Percentiles rank a stretch among this genome's conserved stretches.
phyloP scores from a whole-genome alignment of 1,139 yeast species.

The Debaryomycetaceae sp. region DNA sequence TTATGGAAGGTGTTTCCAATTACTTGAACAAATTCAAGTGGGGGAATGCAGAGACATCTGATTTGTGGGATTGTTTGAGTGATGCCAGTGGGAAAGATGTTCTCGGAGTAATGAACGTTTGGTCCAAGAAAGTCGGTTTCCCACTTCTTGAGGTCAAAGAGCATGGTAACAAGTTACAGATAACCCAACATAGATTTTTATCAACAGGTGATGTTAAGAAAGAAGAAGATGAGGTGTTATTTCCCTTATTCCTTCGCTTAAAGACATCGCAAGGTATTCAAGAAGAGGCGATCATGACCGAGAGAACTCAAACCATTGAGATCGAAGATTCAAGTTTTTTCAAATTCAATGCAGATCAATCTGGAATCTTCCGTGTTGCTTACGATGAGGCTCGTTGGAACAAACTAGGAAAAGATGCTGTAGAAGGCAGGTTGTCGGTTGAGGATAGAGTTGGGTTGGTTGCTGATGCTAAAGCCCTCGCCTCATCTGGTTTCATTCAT shows the following conservation, averaged over 20 bases:
- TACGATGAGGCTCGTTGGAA: slow-evolving; percentile 73
- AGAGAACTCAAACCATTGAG: slow-evolving; percentile 50
- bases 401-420: slow-evolving; percentile 70
- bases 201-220: slow-evolving; percentile 79
- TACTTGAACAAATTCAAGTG: slow-evolving; percentile 73
- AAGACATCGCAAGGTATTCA: slow-evolving; percentile 67
- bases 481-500: slow-evolving; percentile 68
- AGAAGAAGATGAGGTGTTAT: slow-evolving; percentile 57
- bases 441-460: slow-evolving; percentile 86
- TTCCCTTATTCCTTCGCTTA: slow-evolving; percentile 81
- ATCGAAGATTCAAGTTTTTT: slow-evolving; percentile 53
- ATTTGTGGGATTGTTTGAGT: slow-evolving; percentile 76
- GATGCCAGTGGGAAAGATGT: slow-evolving; percentile 80
- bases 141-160: slow-evolving; percentile 66
- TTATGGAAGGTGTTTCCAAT: slow-evolving; percentile 70
- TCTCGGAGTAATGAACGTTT: slow-evolving; percentile 68
- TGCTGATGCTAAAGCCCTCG: slow-evolving; percentile 74
- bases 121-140: slow-evolving; percentile 85
- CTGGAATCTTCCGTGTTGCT: slow-evolving; percentile 79
- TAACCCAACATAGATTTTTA: slow-evolving; percentile 75
- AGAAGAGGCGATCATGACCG: slow-evolving; percentile 54
- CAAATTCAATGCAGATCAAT: slow-evolving; percentile 78
- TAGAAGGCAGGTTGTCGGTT: slow-evolving; percentile 61
- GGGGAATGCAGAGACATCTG: slow-evolving; percentile 77
- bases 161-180: slow-evolving; percentile 39